Percentiles rank a stretch among this genome's conserved stretches.
Evolutionary conservation across 345 rosid genomes (phyloP).

Genomic region (Sonneratia caseolaris): DNA sequence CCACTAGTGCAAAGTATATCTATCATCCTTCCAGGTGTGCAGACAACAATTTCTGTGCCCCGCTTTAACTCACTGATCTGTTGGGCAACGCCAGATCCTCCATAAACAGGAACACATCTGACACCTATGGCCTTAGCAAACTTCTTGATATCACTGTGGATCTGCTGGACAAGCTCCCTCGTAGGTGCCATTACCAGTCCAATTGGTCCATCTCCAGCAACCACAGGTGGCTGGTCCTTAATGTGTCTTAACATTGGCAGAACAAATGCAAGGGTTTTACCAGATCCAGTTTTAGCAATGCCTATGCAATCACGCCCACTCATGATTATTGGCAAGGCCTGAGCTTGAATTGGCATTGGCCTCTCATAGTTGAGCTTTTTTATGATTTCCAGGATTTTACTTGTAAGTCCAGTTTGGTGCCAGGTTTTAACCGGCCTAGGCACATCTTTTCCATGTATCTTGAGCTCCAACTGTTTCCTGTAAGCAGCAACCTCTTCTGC

Average conservation of each 20-base stretch:
- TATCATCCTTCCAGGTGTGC: slow-evolving; percentile 97
- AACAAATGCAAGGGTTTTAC: slow-evolving; percentile 93
- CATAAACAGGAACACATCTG: slow-evolving; percentile 87
- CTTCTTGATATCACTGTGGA: slow-evolving; percentile 84
- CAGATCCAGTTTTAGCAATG: slow-evolving; percentile 92
- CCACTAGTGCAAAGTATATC: slow-evolving; percentile 92
- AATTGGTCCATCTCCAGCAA: slow-evolving; percentile 90
- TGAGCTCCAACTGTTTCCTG: slow-evolving; percentile 81
- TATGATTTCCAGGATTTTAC: slow-evolving; percentile 74
- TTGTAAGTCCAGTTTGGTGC: slow-evolving; percentile 92
- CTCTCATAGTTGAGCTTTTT: slow-evolving; percentile 80
- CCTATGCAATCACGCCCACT: slow-evolving; percentile 99
- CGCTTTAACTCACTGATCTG: slow-evolving; percentile 91
- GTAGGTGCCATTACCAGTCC: slow-evolving; percentile 99
- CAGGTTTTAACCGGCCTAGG: slow-evolving; percentile 81
- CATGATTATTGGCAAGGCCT: slow-evolving; percentile 89
- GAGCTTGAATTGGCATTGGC: slow-evolving; percentile 98
- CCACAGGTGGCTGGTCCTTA: slow-evolving; percentile 93
- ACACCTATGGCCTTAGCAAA: slow-evolving; percentile 65
- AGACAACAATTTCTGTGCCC: slow-evolving; percentile 95
- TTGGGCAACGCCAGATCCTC: slow-evolving; percentile 98
- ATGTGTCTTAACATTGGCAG: slow-evolving; percentile 98
- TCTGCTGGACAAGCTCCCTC: slow-evolving; percentile 97
- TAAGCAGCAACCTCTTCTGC: slow-evolving; percentile 68
- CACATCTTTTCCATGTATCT: slow-evolving; percentile 92